Evolutionary conservation across 2,329 filamentous ascomycete genomes (phyloP).

Genomic region (Coniella vitis): DNA sequence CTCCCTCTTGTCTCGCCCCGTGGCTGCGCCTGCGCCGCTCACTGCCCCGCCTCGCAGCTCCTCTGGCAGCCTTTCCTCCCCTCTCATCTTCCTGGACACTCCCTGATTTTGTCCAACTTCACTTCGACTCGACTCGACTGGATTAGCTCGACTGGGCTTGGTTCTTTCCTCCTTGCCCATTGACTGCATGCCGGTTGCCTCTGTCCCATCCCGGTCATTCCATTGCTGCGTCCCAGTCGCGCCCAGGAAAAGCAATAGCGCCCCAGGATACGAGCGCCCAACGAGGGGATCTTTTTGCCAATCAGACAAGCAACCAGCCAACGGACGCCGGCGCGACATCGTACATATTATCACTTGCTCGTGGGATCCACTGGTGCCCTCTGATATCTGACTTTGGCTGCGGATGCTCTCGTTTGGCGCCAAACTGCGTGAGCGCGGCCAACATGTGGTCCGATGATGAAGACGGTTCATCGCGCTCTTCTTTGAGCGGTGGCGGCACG

Average conservation of each 20-base stretch:
- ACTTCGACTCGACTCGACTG: neutral
- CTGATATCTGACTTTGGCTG: neutral
- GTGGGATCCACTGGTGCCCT: neutral
- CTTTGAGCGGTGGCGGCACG: neutral
- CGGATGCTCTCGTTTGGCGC: conserved; percentile 10
- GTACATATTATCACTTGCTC: no score
- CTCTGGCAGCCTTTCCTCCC: neutral
- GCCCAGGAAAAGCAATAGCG: no score
- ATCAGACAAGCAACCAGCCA: no score
- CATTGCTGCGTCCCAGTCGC: neutral
- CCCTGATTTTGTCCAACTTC: neutral
- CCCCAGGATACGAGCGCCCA: no score
- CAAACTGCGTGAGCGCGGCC: conserved; percentile 12
- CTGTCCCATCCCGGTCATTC: neutral
- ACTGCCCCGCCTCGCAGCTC: neutral
- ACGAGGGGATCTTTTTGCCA: no score
- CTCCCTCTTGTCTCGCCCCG: no score
- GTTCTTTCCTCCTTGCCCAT: neutral
- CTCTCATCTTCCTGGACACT: neutral
- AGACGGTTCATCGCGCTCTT: conserved; percentile 7
- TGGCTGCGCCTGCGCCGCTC: no score
- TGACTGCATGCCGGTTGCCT: neutral
- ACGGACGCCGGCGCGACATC: no score
- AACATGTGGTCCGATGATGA: conserved; percentile 17
- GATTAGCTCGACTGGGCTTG: neutral